These are phyloP conservation scores for Diaporthe nobilis DNA, from an alignment of 2,329 filamentous ascomycete species.

Conservation along the genomic window DNA sequence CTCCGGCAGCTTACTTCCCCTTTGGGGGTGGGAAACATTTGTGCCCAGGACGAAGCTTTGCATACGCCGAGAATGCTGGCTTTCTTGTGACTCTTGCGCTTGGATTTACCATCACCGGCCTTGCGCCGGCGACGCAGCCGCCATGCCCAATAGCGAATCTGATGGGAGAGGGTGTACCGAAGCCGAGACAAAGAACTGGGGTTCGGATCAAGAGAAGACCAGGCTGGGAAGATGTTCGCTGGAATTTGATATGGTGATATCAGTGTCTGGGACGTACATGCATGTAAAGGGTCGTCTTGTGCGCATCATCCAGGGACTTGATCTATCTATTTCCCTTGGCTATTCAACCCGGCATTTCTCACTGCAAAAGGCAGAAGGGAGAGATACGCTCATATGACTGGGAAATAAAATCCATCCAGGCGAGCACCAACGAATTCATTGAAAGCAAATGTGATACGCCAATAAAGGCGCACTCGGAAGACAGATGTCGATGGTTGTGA, in stretches of 20 bases:
- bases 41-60: not conserved
- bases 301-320: no score
- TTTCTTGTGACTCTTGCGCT: constrained; percentile 4
- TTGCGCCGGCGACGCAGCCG: not conserved
- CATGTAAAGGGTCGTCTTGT: not conserved
- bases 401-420: no score
- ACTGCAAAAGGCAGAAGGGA: no score
- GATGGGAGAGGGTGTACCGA: constrained; percentile 11
- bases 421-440: no score
- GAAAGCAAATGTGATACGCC: no score
- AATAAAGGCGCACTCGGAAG: no score
- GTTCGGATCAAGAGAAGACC: not conserved
- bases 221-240: constrained; percentile 17
- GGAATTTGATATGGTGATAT: constrained; percentile 10
- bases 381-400: no score
- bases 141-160: not conserved
- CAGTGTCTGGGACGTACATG: not conserved
- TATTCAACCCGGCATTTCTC: no score
- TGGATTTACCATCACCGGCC: constrained; percentile 9
- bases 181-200: not conserved
- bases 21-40: constrained; percentile 5
- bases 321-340: no score
- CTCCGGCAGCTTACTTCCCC: not conserved
- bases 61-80: constrained; percentile 8
- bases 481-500: no score